Percentiles rank a stretch among this genome's conserved stretches.
These are phyloP conservation scores for Calocera viscosa DNA, from an alignment of 768 basidiomycete species.

Conservation along the genomic window DNA sequence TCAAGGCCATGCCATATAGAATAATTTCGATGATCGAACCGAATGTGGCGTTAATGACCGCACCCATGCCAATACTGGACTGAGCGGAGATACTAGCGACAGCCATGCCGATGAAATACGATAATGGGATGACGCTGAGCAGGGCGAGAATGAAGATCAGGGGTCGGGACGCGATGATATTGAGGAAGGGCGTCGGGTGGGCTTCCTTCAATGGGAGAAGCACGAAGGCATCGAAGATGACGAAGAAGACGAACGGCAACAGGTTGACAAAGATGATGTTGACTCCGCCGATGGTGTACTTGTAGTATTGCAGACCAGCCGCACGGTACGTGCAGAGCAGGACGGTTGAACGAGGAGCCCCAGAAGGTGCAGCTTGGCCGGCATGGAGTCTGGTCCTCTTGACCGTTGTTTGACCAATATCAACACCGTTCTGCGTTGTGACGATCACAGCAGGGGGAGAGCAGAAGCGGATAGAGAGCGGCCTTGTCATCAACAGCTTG, in stretches of 20 bases:
- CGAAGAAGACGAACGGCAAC: conserved; percentile 84
- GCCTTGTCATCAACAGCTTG: conserved; percentile 62
- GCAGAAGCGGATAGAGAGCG: conserved; percentile 82
- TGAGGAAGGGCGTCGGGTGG: conserved; percentile 52
- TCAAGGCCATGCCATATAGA: conserved; percentile 78
- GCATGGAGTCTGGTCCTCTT: conserved; percentile 64
- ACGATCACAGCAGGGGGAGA: conserved; percentile 62
- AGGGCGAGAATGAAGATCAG: conserved; percentile 76
- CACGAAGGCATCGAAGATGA: conserved; percentile 84
- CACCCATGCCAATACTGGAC: conserved; percentile 97
- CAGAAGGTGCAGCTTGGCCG: conserved; percentile 79
- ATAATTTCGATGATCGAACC: conserved; percentile 98
- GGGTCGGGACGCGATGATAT: conserved; percentile 54
- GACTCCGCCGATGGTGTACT: conserved; percentile 96
- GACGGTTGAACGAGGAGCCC: conserved; percentile 72
- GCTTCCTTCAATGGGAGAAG: conserved; percentile 58
- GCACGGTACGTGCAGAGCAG: conserved; percentile 91
- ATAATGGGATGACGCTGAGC: conserved; percentile 86
- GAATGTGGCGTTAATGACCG: conserved; percentile 98
- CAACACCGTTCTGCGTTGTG: conserved; percentile 19
- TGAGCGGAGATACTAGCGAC: conserved; percentile 98
- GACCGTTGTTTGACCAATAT: conserved; percentile 30
- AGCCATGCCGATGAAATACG: conserved; percentile 99
- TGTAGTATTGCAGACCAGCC: conserved; percentile 84
- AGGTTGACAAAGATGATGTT: conserved; percentile 98